These are phyloP conservation scores for Wallacemonas rigidus DNA, from an alignment of 208 protist genomes.

Conservation along the genomic window DNA sequence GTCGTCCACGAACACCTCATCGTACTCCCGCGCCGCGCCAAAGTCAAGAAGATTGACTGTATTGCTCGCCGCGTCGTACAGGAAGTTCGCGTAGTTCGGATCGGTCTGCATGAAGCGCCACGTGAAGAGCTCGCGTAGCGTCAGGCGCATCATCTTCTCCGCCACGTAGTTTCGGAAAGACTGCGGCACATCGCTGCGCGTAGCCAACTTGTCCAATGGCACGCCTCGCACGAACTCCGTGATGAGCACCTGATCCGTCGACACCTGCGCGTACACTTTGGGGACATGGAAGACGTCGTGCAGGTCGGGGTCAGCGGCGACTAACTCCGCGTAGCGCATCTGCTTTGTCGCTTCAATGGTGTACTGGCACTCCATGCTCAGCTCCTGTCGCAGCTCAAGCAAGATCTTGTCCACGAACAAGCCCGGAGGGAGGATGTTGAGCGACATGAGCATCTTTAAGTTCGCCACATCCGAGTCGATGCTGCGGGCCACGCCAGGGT, in stretches of 20 bases:
- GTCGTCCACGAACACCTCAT: constrained; percentile 75
- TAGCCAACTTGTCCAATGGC: constrained; percentile 61
- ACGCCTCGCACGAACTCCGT: constrained; percentile 70
- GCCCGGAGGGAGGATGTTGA: constrained; percentile 71
- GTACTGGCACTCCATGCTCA: constrained; percentile 73
- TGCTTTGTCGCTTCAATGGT: constrained; percentile 72
- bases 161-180: constrained; percentile 78
- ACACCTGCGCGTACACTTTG: constrained; percentile 52
- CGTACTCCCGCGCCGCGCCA: constrained; percentile 91
- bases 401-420: constrained; percentile 87
- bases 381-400: constrained; percentile 71
- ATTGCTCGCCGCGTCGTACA: constrained; percentile 84
- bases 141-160: constrained; percentile 79
- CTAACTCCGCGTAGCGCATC: constrained; percentile 46
- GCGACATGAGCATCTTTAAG: constrained; percentile 76
- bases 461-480: constrained; percentile 92
- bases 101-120: constrained; percentile 98
- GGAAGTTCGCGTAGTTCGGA: constrained; percentile 97
- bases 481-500: constrained; percentile 79
- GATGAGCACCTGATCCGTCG: constrained; percentile 66
- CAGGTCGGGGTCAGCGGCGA: constrained; percentile 42
- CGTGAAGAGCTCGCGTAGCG: constrained; percentile 93
- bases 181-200: constrained; percentile 50
- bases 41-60: constrained; percentile 92
- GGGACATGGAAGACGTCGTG: constrained; percentile 70